These are phyloP conservation scores for Asparagopsis taxiformis DNA, from an alignment of 31 red algal genomes.

Conservation along the genomic window DNA sequence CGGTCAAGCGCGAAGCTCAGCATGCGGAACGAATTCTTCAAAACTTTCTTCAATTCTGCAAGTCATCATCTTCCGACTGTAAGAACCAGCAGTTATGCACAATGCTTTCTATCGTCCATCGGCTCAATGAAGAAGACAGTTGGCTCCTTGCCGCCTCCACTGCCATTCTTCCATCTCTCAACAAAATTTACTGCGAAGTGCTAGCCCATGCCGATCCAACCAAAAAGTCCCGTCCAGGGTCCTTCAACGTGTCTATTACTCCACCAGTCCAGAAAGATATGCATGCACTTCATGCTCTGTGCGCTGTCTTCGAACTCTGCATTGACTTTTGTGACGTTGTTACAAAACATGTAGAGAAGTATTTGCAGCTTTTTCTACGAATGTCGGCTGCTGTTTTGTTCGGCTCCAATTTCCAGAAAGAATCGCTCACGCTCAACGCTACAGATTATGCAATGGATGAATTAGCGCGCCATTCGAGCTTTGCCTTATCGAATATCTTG, in stretches of 20 bases:
- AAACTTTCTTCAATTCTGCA: conserved; percentile 9
- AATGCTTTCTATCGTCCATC: conserved; percentile 30
- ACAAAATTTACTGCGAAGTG: conserved; percentile 5
- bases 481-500: conserved; percentile 37
- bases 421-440: conserved; percentile 8
- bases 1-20: background rate
- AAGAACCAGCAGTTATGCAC: background rate
- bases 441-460: conserved; percentile 36
- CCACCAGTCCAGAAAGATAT: conserved; percentile 11
- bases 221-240: background rate
- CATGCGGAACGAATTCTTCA: background rate
- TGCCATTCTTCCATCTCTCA: conserved; percentile 19
- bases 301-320: conserved; percentile 27
- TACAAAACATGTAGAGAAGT: background rate
- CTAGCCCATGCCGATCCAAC: conserved; percentile 5
- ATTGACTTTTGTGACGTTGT: conserved; percentile 44
- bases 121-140: conserved; percentile 7
- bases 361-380: conserved; percentile 10
- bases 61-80: no score
- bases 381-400: conserved; percentile 6
- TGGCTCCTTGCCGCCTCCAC: conserved; percentile 25
- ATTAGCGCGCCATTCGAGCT: conserved; percentile 27
- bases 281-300: conserved; percentile 18
- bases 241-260: background rate
- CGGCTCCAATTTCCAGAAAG: conserved; percentile 34